Evolutionary conservation across 495 filamentous ascomycete genomes (phyloP), one percentile per base, ranked within the genome.

Genomic region (Aspergillus bridgeri): DNA sequence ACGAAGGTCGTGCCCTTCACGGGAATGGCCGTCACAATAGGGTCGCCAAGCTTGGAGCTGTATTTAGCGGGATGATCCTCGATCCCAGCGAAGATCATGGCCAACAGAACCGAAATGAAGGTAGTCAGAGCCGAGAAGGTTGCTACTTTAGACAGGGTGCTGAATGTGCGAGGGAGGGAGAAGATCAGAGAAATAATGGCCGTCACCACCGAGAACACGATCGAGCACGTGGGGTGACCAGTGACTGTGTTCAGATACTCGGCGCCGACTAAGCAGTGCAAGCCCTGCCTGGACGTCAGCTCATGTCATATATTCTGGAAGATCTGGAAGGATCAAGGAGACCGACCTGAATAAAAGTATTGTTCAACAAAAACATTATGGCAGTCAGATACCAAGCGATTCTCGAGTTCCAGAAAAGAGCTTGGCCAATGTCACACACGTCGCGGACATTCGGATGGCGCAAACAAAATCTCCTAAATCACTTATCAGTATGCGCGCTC

Each of bases 341-440:
- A 22, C 19, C 21, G 72, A 83, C 81, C 69, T 88, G 85, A 60
- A 93, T 90, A 70, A 94, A 92, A 11, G 90, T 96, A 62, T 96
- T 96, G 78, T 96, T 96, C 58, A 94, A 68, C 25, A 96, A 69
- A 71, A 96, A 96, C 91, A 95, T 93, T 62, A 89, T 74, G 3
- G 89, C 91, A 0, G 91, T 96, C 43, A 82, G 76, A 72, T 86
- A 96, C 89, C 89, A 96, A 0, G 85, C 91, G 78, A 84, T 85
- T 58, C 80, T 83, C 65, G 87, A 83, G 60, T 83, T 81, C 83
- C 86, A 92, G 74, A 92, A 94, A 9, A 96, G 78, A 80, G 90
- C 89, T 69, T 94, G 90, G 17, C 91, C 91, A 65, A 96, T 89
- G 67, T 96, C 91, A 65, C 91, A 96, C 19, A 96, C 89, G 74